Percentiles rank a stretch among this genome's conserved stretches.
phyloP scores from a whole-genome alignment of 352 stramenopile genomes.

The Pythium chondricola region DNA sequence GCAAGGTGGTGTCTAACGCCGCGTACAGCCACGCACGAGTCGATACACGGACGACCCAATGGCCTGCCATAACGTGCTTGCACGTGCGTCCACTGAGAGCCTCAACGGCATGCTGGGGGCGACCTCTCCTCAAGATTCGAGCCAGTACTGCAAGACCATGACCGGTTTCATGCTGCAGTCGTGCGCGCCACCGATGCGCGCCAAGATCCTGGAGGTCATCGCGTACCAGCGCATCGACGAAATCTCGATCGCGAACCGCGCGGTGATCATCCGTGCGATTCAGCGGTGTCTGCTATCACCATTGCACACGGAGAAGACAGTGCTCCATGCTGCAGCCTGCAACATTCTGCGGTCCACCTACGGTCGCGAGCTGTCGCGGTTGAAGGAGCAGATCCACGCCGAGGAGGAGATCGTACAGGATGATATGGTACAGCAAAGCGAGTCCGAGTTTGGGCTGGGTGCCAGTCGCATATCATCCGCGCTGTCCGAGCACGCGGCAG shows the following conservation, averaged over 20 bases:
- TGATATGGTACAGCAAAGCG: background rate
- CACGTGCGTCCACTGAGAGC: slow-evolving; percentile 42
- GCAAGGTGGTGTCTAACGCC: too few relatives aligned
- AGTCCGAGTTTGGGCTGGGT: too few relatives aligned
- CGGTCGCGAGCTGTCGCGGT: slow-evolving; percentile 56
- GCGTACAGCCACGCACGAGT: slow-evolving; percentile 42
- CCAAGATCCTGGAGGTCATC: slow-evolving; percentile 73
- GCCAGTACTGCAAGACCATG: slow-evolving; percentile 76
- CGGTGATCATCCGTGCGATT: slow-evolving; percentile 72
- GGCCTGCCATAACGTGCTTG: slow-evolving; percentile 73
- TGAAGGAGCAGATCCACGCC: slow-evolving; percentile 77
- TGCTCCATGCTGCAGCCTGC: slow-evolving; percentile 58
- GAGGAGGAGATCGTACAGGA: slow-evolving; percentile 50
- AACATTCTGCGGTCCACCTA: slow-evolving; percentile 68
- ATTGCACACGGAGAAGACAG: slow-evolving; percentile 55
- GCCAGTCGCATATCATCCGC: too few relatives aligned
- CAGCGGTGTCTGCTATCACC: slow-evolving; percentile 70
- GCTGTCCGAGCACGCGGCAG: slow-evolving; percentile 21
- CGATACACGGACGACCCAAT: slow-evolving; percentile 48
- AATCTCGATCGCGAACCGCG: slow-evolving; percentile 67
- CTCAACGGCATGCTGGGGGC: slow-evolving; percentile 75
- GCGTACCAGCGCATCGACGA: slow-evolving; percentile 55
- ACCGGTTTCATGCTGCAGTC: slow-evolving; percentile 82
- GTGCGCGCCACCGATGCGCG: slow-evolving; percentile 46
- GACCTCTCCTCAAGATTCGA: slow-evolving; percentile 68